These are phyloP conservation scores for Allantophomopsis cytisporea DNA, from an alignment of 2,329 filamentous ascomycete genomes.

Conservation along the genomic window DNA sequence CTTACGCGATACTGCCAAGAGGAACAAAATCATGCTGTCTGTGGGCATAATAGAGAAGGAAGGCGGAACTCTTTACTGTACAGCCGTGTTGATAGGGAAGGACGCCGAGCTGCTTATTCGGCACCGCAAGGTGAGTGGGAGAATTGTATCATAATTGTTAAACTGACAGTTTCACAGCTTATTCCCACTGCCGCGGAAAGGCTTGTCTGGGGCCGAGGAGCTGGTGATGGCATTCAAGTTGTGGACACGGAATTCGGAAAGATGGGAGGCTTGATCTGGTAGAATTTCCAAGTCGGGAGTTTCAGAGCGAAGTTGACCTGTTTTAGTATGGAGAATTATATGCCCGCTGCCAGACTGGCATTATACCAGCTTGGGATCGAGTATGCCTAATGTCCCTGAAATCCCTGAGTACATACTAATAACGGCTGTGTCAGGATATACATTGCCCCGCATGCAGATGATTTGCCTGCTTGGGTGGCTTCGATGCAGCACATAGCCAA, in stretches of 20 bases:
- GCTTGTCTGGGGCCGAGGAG: conserved; percentile 24
- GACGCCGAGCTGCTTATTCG: conserved; percentile 21
- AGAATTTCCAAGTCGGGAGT: conserved; percentile 1
- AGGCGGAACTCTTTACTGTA: conserved; percentile 26
- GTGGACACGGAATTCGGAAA: conserved; percentile 25
- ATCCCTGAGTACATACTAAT: no score
- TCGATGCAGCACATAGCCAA: conserved; percentile 31
- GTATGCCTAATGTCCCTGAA: conserved; percentile 12
- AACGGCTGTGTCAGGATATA: conserved; percentile 14
- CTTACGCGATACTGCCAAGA: conserved; percentile 19
- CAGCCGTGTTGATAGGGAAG: conserved; percentile 21
- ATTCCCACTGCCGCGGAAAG: conserved; percentile 26
- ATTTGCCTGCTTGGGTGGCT: conserved; percentile 20
- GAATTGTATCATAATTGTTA: no score
- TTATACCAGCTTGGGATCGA: conserved; percentile 27
- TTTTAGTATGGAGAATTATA: conserved; percentile 27
- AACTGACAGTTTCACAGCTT: conserved; percentile 14
- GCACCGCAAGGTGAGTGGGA: conserved; percentile 26
- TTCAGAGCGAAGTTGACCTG: background rate
- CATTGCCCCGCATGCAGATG: conserved; percentile 15
- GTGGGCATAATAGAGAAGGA: conserved; percentile 27
- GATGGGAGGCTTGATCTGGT: conserved; percentile 26
- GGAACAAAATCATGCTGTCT: conserved; percentile 20
- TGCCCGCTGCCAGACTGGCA: conserved; percentile 26
- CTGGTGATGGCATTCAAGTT: conserved; percentile 24